These are phyloP conservation scores for Aureobasidium sp. DNA, from an alignment of 2,329 filamentous ascomycete species.

Conservation along the genomic window DNA sequence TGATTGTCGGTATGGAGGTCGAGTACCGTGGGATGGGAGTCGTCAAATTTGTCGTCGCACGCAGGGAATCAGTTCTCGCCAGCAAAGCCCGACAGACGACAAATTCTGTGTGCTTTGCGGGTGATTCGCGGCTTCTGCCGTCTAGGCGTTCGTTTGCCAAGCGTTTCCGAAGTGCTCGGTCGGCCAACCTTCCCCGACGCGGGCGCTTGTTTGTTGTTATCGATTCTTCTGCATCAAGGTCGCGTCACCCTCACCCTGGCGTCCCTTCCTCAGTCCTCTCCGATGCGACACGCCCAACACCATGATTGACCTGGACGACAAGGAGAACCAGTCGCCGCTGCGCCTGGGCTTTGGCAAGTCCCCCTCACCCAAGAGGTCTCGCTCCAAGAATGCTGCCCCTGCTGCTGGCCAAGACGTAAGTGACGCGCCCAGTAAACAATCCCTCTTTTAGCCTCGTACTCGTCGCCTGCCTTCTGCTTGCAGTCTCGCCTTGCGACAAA, in stretches of 20 bases:
- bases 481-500: too few relatives aligned
- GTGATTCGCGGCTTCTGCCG: too few relatives aligned
- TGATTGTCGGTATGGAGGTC: conserved; percentile 14
- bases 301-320: conserved; percentile 23
- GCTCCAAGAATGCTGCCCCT: conserved; percentile 85
- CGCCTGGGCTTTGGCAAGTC: conserved; percentile 21
- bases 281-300: conserved; percentile 1
- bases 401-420: conserved; percentile 82
- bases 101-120: too few relatives aligned
- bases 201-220: conserved; percentile 11
- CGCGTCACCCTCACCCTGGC: conserved; percentile 13
- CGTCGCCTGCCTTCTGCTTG: neutral
- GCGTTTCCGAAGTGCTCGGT: neutral
- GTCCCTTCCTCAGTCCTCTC: neutral
- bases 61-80: neutral
- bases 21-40: conserved; percentile 9
- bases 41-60: conserved; percentile 15
- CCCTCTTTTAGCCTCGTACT: neutral
- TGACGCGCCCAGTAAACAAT: conserved; percentile 45
- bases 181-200: neutral
- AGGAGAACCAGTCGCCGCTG: conserved; percentile 31
- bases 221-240: conserved; percentile 1
- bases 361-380: conserved; percentile 57
- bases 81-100: neutral
- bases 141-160: too few relatives aligned